phyloP scores from a whole-genome alignment of 169 alveolate genomes.

The Plasmodium inui region DNA sequence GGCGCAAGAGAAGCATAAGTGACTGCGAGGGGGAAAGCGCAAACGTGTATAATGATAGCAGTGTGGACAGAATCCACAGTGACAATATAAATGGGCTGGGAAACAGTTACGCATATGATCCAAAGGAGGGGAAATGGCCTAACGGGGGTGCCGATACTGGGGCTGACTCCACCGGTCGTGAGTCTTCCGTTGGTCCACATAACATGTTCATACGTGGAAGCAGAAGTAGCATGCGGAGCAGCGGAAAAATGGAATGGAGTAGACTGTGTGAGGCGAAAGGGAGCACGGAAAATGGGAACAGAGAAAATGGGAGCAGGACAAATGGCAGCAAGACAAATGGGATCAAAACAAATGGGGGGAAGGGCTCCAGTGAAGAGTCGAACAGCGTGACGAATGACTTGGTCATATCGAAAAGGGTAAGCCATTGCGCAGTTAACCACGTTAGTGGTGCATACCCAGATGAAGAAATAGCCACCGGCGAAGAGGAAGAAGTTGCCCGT shows the following conservation, averaged over 20 bases:
- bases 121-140: neutral
- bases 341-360: neutral
- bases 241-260: neutral
- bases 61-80: neutral
- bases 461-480: neutral
- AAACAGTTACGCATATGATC: neutral
- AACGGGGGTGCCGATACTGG: neutral
- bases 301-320: no score
- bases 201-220: neutral
- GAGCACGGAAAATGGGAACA: no score
- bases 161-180: neutral
- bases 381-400: neutral
- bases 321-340: no score
- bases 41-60: neutral
- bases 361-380: neutral
- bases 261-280: neutral
- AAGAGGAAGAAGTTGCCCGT: neutral
- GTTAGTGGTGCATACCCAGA: neutral
- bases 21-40: neutral
- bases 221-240: neutral
- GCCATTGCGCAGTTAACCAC: neutral
- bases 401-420: neutral
- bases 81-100: neutral
- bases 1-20: constrained; percentile 2
- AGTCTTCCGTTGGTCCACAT: neutral